Evolutionary conservation across 1,139 yeast species (phyloP).

Genomic region (Candida sp.): DNA sequence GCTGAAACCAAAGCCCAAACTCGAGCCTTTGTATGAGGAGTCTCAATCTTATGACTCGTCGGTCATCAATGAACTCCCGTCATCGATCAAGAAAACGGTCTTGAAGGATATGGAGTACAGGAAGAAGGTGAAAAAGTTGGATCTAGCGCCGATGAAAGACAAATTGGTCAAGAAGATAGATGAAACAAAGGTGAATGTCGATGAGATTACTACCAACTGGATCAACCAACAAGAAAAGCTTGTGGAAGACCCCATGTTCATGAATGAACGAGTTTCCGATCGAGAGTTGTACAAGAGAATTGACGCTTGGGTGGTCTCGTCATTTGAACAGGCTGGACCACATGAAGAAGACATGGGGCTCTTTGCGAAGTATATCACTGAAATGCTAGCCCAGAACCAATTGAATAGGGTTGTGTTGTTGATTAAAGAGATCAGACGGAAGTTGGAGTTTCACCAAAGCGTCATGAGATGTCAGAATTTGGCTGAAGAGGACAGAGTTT

Average conservation of each 20-base stretch:
- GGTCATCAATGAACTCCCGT: constrained; percentile 51
- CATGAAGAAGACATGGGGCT: constrained; percentile 56
- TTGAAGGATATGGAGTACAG: constrained; percentile 40
- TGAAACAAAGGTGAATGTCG: constrained; percentile 18
- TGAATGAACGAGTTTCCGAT: constrained; percentile 31
- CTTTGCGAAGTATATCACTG: constrained; percentile 32
- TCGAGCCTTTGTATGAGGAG: constrained; percentile 13
- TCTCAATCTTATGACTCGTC: constrained; percentile 39
- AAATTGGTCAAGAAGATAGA: constrained; percentile 27
- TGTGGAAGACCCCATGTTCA: constrained; percentile 32
- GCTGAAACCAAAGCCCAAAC: constrained; percentile 8
- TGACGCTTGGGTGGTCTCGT: constrained; percentile 51
- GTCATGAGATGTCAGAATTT: constrained; percentile 2
- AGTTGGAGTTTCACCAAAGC: constrained; percentile 15
- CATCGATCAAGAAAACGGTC: constrained; percentile 44
- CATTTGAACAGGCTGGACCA: constrained; percentile 56
- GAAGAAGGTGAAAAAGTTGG: constrained; percentile 29
- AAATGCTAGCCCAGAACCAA: constrained; percentile 22
- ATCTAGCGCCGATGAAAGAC: constrained; percentile 33
- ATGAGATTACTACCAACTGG: constrained; percentile 30
- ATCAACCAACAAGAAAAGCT: constrained; percentile 23
- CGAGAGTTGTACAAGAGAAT: constrained; percentile 39
- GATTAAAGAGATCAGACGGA: constrained; percentile 20
- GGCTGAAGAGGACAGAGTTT: constrained; percentile 3
- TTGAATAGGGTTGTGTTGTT: constrained; percentile 26